Percentiles rank a stretch among this genome's conserved stretches.
phyloP scores from a whole-genome alignment of 1,139 yeast species.

The Hansenula lynferdii region DNA sequence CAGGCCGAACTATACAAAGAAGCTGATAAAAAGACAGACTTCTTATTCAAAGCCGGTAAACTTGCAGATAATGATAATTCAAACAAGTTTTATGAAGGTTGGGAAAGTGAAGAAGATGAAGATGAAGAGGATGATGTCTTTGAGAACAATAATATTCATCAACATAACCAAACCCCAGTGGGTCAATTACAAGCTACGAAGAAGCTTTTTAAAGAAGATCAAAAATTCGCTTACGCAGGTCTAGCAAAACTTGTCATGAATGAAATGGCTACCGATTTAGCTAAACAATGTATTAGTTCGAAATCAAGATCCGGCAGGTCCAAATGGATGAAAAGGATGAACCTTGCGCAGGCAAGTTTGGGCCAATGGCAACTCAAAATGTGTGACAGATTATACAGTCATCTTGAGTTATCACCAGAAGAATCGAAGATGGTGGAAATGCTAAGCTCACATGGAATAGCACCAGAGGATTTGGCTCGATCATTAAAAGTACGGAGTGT shows the following conservation, averaged over 20 bases:
- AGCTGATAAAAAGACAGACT: conserved; percentile 80
- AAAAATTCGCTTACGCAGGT: conserved; percentile 90
- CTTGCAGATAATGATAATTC: not conserved
- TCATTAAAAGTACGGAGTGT: conserved; percentile 43
- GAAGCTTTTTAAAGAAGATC: conserved; percentile 74
- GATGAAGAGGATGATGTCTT: conserved; percentile 25
- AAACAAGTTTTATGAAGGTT: conserved; percentile 10
- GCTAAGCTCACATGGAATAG: conserved; percentile 78
- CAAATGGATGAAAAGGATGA: conserved; percentile 53
- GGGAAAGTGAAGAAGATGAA: conserved; percentile 22
- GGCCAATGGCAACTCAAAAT: conserved; percentile 83
- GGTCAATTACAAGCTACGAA: conserved; percentile 77
- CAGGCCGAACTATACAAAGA: conserved; percentile 77
- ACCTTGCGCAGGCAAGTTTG: conserved; percentile 71
- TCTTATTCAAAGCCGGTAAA: conserved; percentile 48
- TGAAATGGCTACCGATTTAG: conserved; percentile 78
- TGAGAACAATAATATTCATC: conserved; percentile 35
- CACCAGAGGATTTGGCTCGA: conserved; percentile 63
- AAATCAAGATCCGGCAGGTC: conserved; percentile 33
- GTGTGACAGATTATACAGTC: conserved; percentile 71
- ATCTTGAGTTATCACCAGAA: conserved; percentile 64
- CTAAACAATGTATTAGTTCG: conserved; percentile 51
- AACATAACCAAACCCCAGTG: conserved; percentile 35
- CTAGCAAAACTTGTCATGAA: conserved; percentile 70
- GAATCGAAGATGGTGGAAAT: conserved; percentile 89